Base-by-base conservation (phyloP, 768 basidiomycete genomes). In the Crepidotus variabilis region DNA sequence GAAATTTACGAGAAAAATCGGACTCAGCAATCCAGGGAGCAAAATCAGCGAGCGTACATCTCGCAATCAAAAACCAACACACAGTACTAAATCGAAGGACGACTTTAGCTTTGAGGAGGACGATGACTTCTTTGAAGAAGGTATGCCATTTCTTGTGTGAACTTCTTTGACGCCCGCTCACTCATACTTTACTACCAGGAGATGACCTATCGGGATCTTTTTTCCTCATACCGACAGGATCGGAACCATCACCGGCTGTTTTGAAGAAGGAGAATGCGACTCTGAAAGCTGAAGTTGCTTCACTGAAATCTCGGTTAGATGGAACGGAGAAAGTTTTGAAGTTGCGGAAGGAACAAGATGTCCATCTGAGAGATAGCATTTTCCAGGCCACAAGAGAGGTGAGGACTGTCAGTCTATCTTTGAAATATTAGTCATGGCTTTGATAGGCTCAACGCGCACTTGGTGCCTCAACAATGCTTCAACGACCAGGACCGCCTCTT, bases 181-280 rank as follows among this genome's bases (percentile, higher is more conserved):
- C 52, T 58, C 18, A 61, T 50, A 36, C 34, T 55, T 46, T 47
- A 43, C 36, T 47, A 8, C 34, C 45, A 83, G 85, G 78, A 24
- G 83, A 86, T 60, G 86, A 89, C 32, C 78, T 90, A 55, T 87
- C 90, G 0, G 91, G 89, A 60, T 92, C 90, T 0, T 92, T 92
- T 66, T 90, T 79, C 61, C 66, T 93, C 34, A 80, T 93, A 48
- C 87, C 90, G 0, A 80, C 82, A 6, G 84, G 80, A 32, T 71
- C 80, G 24, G 85, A 85, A 51, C 67, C 79, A 6, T 72, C 82
- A 28, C 68, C 76, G 3, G 67, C 75, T 16, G 68, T 69, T 1
- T 71, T 91, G 33, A 83, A 80, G 67, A 83, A 79, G 66, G 90
- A 94, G 66, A 94, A 94, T 60, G 65, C 69, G 0, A 63, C 74